Evolutionary conservation across 2,329 filamentous ascomycete species (phyloP).

Genomic region (Grosmannia clavigera): DNA sequence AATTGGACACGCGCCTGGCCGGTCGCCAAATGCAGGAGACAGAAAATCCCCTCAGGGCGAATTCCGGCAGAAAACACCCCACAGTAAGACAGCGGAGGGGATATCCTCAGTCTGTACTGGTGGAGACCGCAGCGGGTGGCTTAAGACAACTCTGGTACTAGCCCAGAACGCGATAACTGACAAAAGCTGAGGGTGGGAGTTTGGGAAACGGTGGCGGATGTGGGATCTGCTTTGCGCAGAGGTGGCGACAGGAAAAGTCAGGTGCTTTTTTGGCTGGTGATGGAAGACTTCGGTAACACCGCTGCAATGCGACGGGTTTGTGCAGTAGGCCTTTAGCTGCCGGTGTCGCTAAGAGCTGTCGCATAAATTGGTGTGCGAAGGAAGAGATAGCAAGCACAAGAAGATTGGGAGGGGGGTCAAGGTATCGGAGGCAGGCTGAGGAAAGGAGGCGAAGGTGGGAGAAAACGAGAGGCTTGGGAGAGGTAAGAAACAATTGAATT

Average conservation of each 20-base stretch:
- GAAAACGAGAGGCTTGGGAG: background rate
- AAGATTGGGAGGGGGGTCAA: background rate
- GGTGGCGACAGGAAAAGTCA: conserved; percentile 3
- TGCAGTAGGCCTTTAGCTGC: background rate
- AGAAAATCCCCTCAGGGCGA: background rate
- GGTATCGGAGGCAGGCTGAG: background rate
- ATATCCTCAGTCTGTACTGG: background rate
- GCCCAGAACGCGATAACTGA: background rate
- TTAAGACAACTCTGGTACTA: background rate
- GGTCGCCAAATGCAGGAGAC: background rate
- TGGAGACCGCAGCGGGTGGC: conserved; percentile 2
- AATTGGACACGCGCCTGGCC: background rate
- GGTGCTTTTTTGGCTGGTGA: conserved; percentile 1
- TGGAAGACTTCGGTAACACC: background rate
- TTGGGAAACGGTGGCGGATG: background rate
- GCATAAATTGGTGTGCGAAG: background rate
- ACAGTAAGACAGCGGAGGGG: background rate
- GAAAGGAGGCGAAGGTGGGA: background rate
- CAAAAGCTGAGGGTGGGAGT: background rate
- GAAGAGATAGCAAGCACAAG: background rate
- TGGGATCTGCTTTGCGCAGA: background rate
- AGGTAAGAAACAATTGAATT: background rate
- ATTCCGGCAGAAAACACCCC: background rate
- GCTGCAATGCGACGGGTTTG: background rate
- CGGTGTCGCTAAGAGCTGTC: background rate